phyloP scores from a whole-genome alignment of 257 asterid genomes.

The Solanum stenotomum region DNA sequence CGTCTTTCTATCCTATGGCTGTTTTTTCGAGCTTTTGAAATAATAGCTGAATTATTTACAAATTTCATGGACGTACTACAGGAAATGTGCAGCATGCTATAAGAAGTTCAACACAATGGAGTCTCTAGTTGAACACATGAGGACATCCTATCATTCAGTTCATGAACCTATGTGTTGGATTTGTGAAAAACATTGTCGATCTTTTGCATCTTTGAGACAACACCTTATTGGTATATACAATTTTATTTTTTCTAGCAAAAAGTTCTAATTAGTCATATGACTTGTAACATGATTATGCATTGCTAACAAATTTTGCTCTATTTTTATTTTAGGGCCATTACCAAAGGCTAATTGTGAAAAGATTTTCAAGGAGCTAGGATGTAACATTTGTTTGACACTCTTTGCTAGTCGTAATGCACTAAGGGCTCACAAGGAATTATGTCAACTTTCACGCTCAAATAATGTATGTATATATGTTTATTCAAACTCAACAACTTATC shows the following conservation, averaged over 20 bases:
- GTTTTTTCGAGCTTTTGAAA: too few relatives aligned
- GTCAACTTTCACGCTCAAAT: slow-evolving; percentile 56
- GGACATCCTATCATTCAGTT: slow-evolving; percentile 62
- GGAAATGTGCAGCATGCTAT: slow-evolving; percentile 96
- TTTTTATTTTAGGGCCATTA: slow-evolving; percentile 45
- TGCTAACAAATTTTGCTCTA: neutral
- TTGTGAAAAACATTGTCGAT: slow-evolving; percentile 71
- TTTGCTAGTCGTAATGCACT: slow-evolving; percentile 39
- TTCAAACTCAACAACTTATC: neutral
- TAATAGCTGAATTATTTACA: too few relatives aligned
- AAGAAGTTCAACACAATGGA: slow-evolving; percentile 80
- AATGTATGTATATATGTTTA: neutral
- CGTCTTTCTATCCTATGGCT: too few relatives aligned
- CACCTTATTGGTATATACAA: slow-evolving; percentile 48
- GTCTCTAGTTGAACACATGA: slow-evolving; percentile 89
- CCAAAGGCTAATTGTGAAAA: slow-evolving; percentile 91
- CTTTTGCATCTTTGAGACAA: slow-evolving; percentile 78
- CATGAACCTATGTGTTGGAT: slow-evolving; percentile 71
- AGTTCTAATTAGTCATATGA: neutral
- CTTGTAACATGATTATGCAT: too few relatives aligned
- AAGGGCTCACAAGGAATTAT: slow-evolving; percentile 43
- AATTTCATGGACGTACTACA: neutral
- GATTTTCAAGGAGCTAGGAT: slow-evolving; percentile 75
- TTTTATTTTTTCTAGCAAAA: neutral
- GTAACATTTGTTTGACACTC: slow-evolving; percentile 58